Evolutionary conservation across 805 yeast species (phyloP), one percentile per base, ranked within the genome.

Genomic region (Candida methanosorbosa): DNA sequence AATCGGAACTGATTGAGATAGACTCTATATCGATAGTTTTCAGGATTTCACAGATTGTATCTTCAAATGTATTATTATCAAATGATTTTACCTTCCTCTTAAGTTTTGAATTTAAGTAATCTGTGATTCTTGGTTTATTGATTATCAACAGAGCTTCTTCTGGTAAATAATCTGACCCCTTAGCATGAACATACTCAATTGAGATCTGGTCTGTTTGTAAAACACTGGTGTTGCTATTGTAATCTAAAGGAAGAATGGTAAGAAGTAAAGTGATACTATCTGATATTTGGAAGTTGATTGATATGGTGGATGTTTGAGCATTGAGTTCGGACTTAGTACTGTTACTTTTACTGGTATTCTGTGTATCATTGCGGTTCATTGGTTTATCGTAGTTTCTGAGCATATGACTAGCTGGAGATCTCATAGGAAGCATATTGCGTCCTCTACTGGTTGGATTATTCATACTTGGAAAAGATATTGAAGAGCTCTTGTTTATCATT

Each of bases 191-290:
- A 26, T 40, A 40, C 15, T 43, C 52, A 2, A 64, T 15, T 2
- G 53, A 24, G 2, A 67, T 38, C 32, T 60, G 61, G 5, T 59
- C 59, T 6, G 69, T 48, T 4, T 46, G 51, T 9, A 71, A 33
- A 4, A 46, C 48, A 4, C 58, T 56, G 4, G 50, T 49, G 1
- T 45, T 33, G 9, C 69, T 58, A 32, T 63, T 64, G 40, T 49
- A 69, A 0, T 71, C 60, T 1, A 74, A 40, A 1, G 81, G 80
- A 9, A 64, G 55, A 0, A 70, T 34, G 2, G 57, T 50, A 0
- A 52, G 22, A 19, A 45, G 51, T 4, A 71, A 19, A 1, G 19
- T 24, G 0, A 43, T 35, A 1, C 32, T 30, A 1, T 45, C 41
- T 5, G 50, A 38, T 3, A 66, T 28, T 3, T 35, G 37, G 6